Percentiles rank a stretch among this genome's conserved stretches.
Evolutionary conservation across 331 rosid species (phyloP).

Genomic region (Prunus yedoensis): DNA sequence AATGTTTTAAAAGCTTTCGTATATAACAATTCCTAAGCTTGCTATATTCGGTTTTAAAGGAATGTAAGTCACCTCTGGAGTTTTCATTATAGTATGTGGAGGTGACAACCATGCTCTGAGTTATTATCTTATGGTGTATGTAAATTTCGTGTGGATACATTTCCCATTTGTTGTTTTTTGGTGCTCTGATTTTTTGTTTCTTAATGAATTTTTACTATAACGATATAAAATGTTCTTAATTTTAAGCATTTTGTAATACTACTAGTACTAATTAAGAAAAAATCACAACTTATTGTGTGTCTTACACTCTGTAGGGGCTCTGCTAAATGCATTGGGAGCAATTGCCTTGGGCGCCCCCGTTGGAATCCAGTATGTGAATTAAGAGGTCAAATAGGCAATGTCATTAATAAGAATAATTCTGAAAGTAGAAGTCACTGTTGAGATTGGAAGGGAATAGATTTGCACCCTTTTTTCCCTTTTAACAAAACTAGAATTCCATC

Average conservation of each 20-base stretch:
- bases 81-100: too few relatives aligned
- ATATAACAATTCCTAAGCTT: not conserved
- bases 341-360: constrained; percentile 87
- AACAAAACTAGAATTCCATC: constrained; percentile 12
- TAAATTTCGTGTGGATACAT: too few relatives aligned
- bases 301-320: constrained; percentile 59
- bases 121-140: too few relatives aligned
- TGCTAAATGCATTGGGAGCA: constrained; percentile 72
- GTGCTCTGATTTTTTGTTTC: not conserved
- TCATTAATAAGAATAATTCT: constrained; percentile 8
- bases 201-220: too few relatives aligned
- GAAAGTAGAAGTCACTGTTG: constrained; percentile 29
- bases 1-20: not conserved
- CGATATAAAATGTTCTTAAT: too few relatives aligned
- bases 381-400: constrained; percentile 22
- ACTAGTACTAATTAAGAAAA: too few relatives aligned
- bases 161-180: too few relatives aligned
- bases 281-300: constrained; percentile 12
- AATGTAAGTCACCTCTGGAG: not conserved
- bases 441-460: constrained; percentile 24
- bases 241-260: too few relatives aligned
- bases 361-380: constrained; percentile 68
- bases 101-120: too few relatives aligned
- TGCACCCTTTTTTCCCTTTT: not conserved
- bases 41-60: not conserved